Conservation (phyloP, 2,329 filamentous ascomycete species). For the Colletotrichum sp. region DNA sequence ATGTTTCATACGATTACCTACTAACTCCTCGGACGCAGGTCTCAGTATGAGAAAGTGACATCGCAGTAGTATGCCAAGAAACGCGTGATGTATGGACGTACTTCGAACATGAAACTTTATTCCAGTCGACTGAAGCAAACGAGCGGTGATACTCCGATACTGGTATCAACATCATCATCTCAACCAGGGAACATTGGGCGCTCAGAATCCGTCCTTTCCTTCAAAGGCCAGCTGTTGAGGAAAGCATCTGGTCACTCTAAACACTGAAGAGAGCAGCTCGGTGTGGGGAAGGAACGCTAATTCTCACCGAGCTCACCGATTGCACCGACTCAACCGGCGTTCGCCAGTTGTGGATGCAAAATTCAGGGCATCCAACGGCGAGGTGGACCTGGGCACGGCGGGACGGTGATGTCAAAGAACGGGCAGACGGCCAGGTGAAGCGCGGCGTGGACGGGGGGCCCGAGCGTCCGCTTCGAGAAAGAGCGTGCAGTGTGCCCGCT, state of each 20-base stretch:
- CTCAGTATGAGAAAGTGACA: fast-evolving
- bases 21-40: neutral
- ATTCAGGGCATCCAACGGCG: neutral
- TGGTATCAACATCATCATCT: neutral
- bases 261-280: neutral
- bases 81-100: too few relatives aligned
- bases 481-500: neutral
- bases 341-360: neutral
- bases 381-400: neutral
- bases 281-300: neutral
- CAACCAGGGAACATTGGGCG: neutral
- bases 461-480: neutral
- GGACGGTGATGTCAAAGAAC: neutral
- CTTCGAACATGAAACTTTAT: neutral
- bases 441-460: neutral
- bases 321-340: neutral
- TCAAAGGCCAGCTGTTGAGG: neutral
- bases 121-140: neutral
- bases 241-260: neutral
- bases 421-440: neutral
- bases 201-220: neutral
- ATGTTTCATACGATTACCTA: too few relatives aligned
- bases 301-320: neutral
- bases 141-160: neutral
- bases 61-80: too few relatives aligned